phyloP scores from a whole-genome alignment of 306 rosid species.

The Oemleria cerasiformis region DNA sequence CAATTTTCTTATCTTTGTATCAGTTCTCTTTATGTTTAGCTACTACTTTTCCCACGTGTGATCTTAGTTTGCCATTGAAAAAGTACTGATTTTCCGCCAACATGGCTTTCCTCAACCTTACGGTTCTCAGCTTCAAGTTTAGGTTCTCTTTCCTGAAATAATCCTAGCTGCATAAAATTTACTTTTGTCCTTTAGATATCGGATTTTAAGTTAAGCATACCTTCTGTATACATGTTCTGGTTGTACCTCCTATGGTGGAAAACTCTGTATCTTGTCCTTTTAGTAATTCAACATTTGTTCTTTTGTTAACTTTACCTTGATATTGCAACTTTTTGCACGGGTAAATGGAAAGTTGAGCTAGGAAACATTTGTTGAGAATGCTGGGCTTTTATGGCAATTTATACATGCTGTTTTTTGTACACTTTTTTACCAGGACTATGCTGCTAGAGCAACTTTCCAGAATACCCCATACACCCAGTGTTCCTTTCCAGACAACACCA shows the following conservation, averaged over 20 bases:
- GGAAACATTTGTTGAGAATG: conserved; percentile 9
- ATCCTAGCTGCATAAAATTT: not conserved
- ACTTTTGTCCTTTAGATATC: not conserved
- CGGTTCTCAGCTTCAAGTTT: not conserved
- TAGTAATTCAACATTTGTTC: not conserved
- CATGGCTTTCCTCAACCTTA: not conserved
- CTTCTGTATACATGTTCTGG: not conserved
- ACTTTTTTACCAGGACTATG: conserved; percentile 34
- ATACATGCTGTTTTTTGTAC: not conserved
- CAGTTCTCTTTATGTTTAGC: no score
- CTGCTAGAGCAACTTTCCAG: conserved; percentile 73
- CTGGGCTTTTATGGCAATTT: not conserved
- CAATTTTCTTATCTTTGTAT: not conserved
- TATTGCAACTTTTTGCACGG: not conserved
- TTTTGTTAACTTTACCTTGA: not conserved
- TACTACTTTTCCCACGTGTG: no score
- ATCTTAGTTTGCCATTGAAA: no score
- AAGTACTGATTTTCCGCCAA: no score
- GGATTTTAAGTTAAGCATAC: not conserved
- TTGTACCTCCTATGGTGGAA: not conserved
- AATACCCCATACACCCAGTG: conserved; percentile 79
- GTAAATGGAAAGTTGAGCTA: not conserved
- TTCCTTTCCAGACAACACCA: conserved; percentile 71
- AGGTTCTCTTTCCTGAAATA: not conserved
- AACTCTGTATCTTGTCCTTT: not conserved